A percentile compares a stretch with the other conserved stretches of the same genome.
These are phyloP conservation scores for Ogataea paradorogensis DNA, from an alignment of 805 yeast species.

Conservation along the genomic window DNA sequence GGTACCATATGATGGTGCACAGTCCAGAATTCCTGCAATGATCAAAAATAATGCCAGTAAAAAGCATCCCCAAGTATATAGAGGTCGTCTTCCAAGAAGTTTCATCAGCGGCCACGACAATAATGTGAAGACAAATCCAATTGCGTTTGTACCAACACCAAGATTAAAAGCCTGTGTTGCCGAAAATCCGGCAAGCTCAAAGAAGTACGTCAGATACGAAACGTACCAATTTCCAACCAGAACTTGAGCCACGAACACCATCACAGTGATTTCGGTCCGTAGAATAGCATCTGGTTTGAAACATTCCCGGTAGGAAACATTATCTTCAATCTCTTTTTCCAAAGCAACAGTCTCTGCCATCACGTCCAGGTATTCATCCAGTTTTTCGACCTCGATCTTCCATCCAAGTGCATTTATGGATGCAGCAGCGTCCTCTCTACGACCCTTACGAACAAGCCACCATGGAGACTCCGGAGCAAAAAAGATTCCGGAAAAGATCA, in stretches of 20 bases:
- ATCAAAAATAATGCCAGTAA: conserved; percentile 34
- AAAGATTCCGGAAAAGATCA: conserved; percentile 40
- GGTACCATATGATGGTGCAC: conserved; percentile 11
- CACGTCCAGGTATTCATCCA: conserved; percentile 15
- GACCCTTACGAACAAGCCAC: conserved; percentile 48
- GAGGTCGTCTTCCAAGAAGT: conserved; percentile 37
- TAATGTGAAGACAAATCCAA: conserved; percentile 31
- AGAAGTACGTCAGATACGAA: conserved; percentile 53
- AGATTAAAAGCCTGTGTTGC: conserved; percentile 19
- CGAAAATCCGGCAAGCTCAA: conserved; percentile 19
- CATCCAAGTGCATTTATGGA: conserved; percentile 12
- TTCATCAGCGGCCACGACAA: conserved; percentile 40
- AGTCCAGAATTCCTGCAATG: conserved; percentile 40
- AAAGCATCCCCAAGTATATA: conserved; percentile 14
- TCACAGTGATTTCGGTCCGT: conserved; percentile 53
- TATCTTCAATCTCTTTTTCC: conserved; percentile 12
- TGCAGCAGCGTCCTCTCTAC: conserved; percentile 39
- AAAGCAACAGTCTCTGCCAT: conserved; percentile 10
- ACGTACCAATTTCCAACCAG: conserved; percentile 59
- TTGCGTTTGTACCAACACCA: conserved; percentile 31
- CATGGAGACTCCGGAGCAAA: conserved; percentile 60
- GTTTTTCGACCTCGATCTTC: conserved; percentile 17
- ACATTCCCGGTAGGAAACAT: conserved; percentile 36
- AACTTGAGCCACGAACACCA: conserved; percentile 54
- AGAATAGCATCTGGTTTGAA: conserved; percentile 46